Evolutionary conservation across 768 basidiomycete species (phyloP).

Genomic region (Boletellus emodensis): DNA sequence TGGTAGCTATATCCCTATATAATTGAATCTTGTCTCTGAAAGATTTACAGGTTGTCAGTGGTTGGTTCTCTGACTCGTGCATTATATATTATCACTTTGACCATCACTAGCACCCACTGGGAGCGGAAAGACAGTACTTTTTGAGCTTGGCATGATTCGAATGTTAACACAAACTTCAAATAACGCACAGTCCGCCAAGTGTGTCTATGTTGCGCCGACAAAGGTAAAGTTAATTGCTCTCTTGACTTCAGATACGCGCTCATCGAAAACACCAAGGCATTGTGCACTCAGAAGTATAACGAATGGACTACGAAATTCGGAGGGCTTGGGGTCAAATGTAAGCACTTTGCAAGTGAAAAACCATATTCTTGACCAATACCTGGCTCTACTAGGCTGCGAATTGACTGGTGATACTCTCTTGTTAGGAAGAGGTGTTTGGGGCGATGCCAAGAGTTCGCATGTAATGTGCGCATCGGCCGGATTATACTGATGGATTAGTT

Average conservation of each 20-base stretch:
- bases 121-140: constrained; percentile 93
- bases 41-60: constrained; percentile 60
- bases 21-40: constrained; percentile 9
- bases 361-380: not conserved
- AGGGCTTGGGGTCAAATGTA: constrained; percentile 72
- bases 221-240: constrained; percentile 47
- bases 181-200: constrained; percentile 45
- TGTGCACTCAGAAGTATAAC: constrained; percentile 77
- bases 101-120: constrained; percentile 78
- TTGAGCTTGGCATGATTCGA: constrained; percentile 85
- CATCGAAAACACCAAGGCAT: constrained; percentile 47
- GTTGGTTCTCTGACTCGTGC: constrained; percentile 32
- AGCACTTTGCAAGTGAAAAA: constrained; percentile 11
- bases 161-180: constrained; percentile 49
- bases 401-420: constrained; percentile 87
- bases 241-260: not conserved
- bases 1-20: constrained; percentile 40
- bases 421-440: constrained; percentile 62
- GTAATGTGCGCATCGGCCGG: constrained; percentile 60
- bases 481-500: not conserved
- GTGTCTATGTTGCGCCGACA: constrained; percentile 91
- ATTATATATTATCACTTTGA: constrained; percentile 1
- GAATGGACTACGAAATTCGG: constrained; percentile 87
- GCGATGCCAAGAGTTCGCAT: constrained; percentile 67
- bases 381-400: constrained; percentile 60